A percentile compares a stretch with the other conserved stretches of the same genome.
Evolutionary conservation across 306 rosid genomes (phyloP).

Genomic region (Delonix regia): DNA sequence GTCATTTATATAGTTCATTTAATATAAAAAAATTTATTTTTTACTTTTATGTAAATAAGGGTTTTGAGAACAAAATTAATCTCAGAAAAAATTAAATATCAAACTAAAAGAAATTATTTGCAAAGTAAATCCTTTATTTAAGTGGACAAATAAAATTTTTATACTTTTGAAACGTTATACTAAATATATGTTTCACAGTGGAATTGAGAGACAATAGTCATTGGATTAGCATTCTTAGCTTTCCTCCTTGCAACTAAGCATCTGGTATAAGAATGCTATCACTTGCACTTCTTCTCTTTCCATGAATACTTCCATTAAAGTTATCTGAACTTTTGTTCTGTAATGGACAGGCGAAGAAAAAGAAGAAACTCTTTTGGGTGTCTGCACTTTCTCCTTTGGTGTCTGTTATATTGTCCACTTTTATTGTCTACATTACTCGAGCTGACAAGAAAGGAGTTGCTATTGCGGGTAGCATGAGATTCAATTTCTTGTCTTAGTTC

Average conservation of each 20-base stretch:
- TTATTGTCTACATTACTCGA: conserved; percentile 67
- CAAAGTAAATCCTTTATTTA: too few species aligned
- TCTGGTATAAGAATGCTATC: conserved; percentile 54
- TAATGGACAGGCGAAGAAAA: conserved; percentile 63
- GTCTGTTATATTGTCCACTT: conserved; percentile 71
- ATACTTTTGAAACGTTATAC: too few species aligned
- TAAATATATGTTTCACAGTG: too few species aligned
- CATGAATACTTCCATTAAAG: neutral
- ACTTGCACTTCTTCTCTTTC: neutral
- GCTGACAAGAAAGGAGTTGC: conserved; percentile 76
- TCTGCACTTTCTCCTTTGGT: conserved; percentile 82
- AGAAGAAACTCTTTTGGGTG: conserved; percentile 79
- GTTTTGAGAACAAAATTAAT: too few species aligned
- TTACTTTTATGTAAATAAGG: too few species aligned
- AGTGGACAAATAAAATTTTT: too few species aligned
- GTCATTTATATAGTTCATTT: too few species aligned
- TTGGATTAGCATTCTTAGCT: conserved; percentile 66
- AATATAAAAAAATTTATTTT: too few species aligned
- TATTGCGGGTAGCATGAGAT: conserved; percentile 59
- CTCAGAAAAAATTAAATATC: too few species aligned
- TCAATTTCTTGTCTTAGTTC: neutral
- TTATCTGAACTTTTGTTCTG: conserved; percentile 12
- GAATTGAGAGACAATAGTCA: conserved; percentile 84
- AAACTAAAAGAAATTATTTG: too few species aligned
- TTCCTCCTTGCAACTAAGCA: conserved; percentile 65